Conservation (phyloP, 176 grass and related monocot species). For the Aegilops longissima region DNA sequence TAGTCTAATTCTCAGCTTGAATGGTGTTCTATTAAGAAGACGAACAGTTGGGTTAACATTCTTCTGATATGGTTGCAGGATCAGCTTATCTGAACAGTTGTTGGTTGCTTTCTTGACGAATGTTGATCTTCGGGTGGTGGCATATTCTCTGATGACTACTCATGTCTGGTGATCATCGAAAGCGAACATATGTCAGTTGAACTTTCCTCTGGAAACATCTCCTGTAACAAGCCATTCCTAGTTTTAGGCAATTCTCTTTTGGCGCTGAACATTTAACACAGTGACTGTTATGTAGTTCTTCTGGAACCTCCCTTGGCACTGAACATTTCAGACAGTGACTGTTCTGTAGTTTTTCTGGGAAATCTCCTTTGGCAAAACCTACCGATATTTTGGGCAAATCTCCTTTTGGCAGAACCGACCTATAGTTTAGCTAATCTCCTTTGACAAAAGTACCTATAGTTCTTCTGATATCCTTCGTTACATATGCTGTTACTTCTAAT, state of each 20-base stretch:
- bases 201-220: conserved; percentile 20
- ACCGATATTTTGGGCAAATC: neutral
- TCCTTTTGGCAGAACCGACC: neutral
- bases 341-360: neutral
- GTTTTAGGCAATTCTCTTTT: conserved; percentile 59
- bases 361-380: conserved; percentile 28
- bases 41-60: conserved; percentile 19
- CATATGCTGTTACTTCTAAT: conserved; percentile 19
- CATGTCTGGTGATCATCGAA: conserved; percentile 13
- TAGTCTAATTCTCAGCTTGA: neutral
- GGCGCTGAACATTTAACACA: conserved; percentile 20
- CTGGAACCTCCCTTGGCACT: conserved; percentile 43
- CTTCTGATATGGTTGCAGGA: conserved; percentile 39
- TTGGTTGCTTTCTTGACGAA: conserved; percentile 28
- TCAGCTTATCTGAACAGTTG: conserved; percentile 27
- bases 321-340: neutral
- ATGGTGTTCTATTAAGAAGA: conserved; percentile 11
- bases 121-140: neutral
- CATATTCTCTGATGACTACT: conserved; percentile 30
- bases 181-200: neutral
- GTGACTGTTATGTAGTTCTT: neutral
- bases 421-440: neutral
- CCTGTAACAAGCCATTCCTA: conserved; percentile 16
- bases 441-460: neutral
- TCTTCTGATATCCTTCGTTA: conserved; percentile 62